A percentile compares a stretch with the other conserved stretches of the same genome.
These are phyloP conservation scores for Dichotomopilus funicola DNA, from an alignment of 2,329 filamentous ascomycete genomes.

Conservation along the genomic window DNA sequence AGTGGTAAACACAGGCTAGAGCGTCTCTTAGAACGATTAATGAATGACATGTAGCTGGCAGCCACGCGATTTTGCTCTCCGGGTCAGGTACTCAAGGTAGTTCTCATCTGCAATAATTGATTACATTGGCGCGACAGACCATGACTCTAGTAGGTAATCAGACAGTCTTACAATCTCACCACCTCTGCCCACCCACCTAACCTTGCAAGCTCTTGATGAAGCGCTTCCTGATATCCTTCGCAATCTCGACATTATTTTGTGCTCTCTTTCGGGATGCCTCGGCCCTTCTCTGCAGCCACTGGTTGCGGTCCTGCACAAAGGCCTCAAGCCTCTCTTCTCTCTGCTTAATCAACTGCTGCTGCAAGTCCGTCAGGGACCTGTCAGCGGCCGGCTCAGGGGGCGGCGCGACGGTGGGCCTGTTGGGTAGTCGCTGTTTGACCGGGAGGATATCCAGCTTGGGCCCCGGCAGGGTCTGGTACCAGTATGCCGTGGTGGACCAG, in stretches of 20 bases:
- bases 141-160: background rate
- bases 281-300: conserved; percentile 1
- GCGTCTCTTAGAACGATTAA: background rate
- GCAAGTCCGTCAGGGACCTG: background rate
- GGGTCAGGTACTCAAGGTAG: background rate
- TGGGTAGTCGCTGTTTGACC: background rate
- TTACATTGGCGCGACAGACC: background rate
- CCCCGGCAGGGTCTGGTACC: conserved; percentile 3
- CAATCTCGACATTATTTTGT: conserved; percentile 1
- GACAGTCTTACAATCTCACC: background rate
- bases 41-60: background rate
- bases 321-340: background rate
- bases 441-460: background rate
- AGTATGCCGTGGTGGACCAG: conserved; percentile 1
- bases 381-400: conserved; percentile 1
- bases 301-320: conserved; percentile 3
- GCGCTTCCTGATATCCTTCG: conserved; percentile 1
- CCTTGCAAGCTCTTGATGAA: background rate
- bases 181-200: background rate
- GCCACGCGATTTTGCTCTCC: background rate
- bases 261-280: conserved; percentile 1
- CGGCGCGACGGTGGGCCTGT: conserved; percentile 1
- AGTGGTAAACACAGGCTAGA: too few species aligned
- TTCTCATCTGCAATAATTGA: background rate
- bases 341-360: conserved; percentile 1